Base-by-base conservation (phyloP, 768 basidiomycete genomes). In the Termitomyces sp. region DNA sequence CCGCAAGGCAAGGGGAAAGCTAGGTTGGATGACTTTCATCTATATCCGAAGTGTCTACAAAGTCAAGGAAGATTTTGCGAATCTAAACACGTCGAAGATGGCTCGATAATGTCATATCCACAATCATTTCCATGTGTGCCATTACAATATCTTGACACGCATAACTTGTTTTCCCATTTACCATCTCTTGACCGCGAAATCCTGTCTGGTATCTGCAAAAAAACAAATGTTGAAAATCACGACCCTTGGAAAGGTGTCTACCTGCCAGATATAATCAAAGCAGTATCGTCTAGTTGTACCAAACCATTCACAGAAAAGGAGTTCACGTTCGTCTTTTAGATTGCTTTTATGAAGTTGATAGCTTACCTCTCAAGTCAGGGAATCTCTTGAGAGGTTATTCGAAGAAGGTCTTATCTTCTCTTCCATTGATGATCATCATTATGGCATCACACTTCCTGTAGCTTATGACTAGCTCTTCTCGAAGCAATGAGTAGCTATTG, bases 141-240 rank as follows among this genome's bases (percentile, higher is more conserved):
- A 41, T 54, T 54, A 30, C 40, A 43, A 20, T 20, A 43, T 30
- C 7, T 30, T 32, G 53, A 54, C n/a, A 43, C 4, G 12, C 28
- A 43, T 40, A n/a, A 54, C 12, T 7, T 54, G 5, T 54, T 43
- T 54, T 30, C 53, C n/a, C 28, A n/a, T 20, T 41, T 54, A 30
- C 28, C 53, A 6, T 54, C 53, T n/a, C 53, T 54, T n/a, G 53
- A 54, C n/a, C 53, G 53, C 14, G 40, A 41, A 28, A 54, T 54
- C 26, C 43, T 54, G 10, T 12, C 32, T 13, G 30, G 28, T 7
- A 54, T 54, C 28, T 41, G 28, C 18, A 20, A 41, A 30, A 18
- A n/a, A n/a, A 18, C 14, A n/a, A 20, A 54, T 13, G n/a, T 13
- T 20, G 50, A 20, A 12, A 41, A 40, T 18, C 40, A 54, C n/a